A percentile compares a stretch with the other conserved stretches of the same genome.
These are phyloP conservation scores for Talaromyces sp. DNA, from an alignment of 2,329 filamentous ascomycete species.

Conservation along the genomic window DNA sequence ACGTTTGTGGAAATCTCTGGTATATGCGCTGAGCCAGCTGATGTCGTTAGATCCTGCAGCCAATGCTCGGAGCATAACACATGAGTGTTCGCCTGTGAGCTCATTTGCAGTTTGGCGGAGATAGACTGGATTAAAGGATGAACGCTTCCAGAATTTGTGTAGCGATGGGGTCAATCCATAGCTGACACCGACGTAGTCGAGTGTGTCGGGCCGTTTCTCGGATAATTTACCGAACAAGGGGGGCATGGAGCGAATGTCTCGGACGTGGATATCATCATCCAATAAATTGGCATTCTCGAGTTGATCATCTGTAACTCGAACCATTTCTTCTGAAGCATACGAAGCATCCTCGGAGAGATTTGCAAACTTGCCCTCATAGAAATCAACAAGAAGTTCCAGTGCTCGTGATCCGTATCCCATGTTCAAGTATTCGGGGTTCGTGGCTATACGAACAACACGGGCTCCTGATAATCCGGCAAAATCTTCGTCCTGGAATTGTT, in stretches of 20 bases:
- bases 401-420: constrained; percentile 95
- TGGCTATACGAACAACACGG: constrained; percentile 88
- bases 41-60: constrained; percentile 59
- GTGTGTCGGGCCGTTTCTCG: constrained; percentile 71
- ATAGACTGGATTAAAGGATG: constrained; percentile 83
- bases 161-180: constrained; percentile 84
- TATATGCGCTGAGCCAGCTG: constrained; percentile 85
- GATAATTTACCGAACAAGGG: constrained; percentile 85
- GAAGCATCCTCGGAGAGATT: constrained; percentile 71
- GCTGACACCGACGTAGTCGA: constrained; percentile 94
- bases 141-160: constrained; percentile 96
- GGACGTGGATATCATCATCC: constrained; percentile 82
- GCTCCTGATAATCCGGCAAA: constrained; percentile 92
- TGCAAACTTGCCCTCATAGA: constrained; percentile 91
- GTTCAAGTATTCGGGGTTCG: constrained; percentile 84
- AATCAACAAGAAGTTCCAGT: constrained; percentile 80
- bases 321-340: constrained; percentile 57
- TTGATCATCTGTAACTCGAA: constrained; percentile 77
- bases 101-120: constrained; percentile 94
- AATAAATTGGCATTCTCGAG: constrained; percentile 71
- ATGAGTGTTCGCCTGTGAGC: constrained; percentile 93
- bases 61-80: constrained; percentile 89
- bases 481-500: constrained; percentile 97
- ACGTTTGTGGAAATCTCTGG: constrained; percentile 90
- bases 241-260: constrained; percentile 88